Percentiles rank a stretch among this genome's conserved stretches.
These are phyloP conservation scores for Suillus occidentalis DNA, from an alignment of 768 basidiomycete species.

Conservation along the genomic window DNA sequence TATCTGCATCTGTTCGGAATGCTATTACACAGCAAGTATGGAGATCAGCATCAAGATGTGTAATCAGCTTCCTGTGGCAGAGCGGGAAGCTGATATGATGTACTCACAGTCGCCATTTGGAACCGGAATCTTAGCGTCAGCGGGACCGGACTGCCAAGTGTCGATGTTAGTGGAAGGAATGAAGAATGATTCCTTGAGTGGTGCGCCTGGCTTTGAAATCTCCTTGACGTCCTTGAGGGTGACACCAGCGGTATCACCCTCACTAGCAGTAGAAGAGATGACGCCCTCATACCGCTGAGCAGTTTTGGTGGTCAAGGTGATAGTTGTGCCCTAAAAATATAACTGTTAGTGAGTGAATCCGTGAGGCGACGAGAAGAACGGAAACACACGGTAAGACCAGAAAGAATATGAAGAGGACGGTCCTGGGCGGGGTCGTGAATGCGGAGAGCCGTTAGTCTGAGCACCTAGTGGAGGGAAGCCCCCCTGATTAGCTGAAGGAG, in stretches of 20 bases:
- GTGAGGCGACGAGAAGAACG: slow-evolving; percentile 4
- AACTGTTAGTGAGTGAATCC: slow-evolving; percentile 18
- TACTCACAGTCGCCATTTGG: slow-evolving; percentile 73
- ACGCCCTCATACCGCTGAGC: slow-evolving; percentile 74
- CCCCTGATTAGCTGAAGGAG: slow-evolving; percentile 34
- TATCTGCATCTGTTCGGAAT: slow-evolving; percentile 83
- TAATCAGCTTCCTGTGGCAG: slow-evolving; percentile 6
- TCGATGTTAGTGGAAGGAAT: slow-evolving; percentile 75
- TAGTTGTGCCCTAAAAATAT: slow-evolving; percentile 63
- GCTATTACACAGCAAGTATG: slow-evolving; percentile 40
- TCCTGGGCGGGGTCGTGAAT: slow-evolving; percentile 52
- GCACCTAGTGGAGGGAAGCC: slow-evolving; percentile 44
- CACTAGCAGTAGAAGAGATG: slow-evolving; percentile 55
- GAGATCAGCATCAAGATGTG: slow-evolving; percentile 15
- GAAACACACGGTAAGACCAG: slow-evolving; percentile 68
- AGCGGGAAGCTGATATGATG: slow-evolving; percentile 3
- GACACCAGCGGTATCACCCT: slow-evolving; percentile 71
- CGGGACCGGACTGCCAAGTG: slow-evolving; percentile 69
- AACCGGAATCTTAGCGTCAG: slow-evolving; percentile 52
- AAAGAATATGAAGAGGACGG: slow-evolving; percentile 61
- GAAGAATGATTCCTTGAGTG: slow-evolving; percentile 70
- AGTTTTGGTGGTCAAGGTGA: slow-evolving; percentile 74
- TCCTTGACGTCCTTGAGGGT: slow-evolving; percentile 80
- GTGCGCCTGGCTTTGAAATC: slow-evolving; percentile 59
- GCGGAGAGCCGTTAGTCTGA: slow-evolving; percentile 48